A percentile compares a stretch with the other conserved stretches of the same genome.
Conservation (phyloP, 192 early-diverging fungal species). For the Coemansia sp. region DNA sequence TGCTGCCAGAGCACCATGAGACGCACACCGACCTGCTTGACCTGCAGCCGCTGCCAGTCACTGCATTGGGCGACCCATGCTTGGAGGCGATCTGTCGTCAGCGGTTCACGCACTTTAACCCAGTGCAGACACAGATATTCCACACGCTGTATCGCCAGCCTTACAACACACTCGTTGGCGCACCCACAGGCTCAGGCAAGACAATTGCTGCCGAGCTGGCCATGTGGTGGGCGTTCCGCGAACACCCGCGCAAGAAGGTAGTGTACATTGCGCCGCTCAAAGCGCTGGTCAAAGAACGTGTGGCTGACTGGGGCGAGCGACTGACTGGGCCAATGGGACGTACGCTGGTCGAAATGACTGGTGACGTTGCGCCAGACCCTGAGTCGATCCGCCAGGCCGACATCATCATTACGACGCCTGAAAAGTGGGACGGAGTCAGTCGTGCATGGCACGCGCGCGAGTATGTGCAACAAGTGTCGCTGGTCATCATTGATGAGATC, state of each 20-base stretch:
- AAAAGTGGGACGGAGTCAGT: slow-evolving; percentile 98
- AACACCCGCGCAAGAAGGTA: slow-evolving; percentile 74
- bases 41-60: slow-evolving; percentile 86
- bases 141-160: slow-evolving; percentile 88
- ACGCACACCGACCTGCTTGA: slow-evolving; percentile 90
- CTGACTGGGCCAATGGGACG: slow-evolving; percentile 72
- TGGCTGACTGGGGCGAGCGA: slow-evolving; percentile 81
- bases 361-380: slow-evolving; percentile 92
- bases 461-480: slow-evolving; percentile 84
- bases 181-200: slow-evolving; percentile 97
- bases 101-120: slow-evolving; percentile 96
- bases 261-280: slow-evolving; percentile 99
- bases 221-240: slow-evolving; percentile 90
- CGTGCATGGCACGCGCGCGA: slow-evolving; percentile 87
- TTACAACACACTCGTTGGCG: slow-evolving; percentile 87
- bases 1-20: slow-evolving; percentile 82
- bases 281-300: slow-evolving; percentile 93
- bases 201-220: slow-evolving; percentile 96
- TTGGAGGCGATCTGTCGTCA: slow-evolving; percentile 82
- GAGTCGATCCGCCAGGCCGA: slow-evolving; percentile 83
- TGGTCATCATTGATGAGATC: slow-evolving; percentile 98
- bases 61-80: slow-evolving; percentile 76
- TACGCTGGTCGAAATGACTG: slow-evolving; percentile 90
- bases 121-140: slow-evolving; percentile 98
- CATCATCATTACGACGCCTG: slow-evolving; percentile 97